phyloP scores from a whole-genome alignment of 2,329 filamentous ascomycete genomes.

The Didymella pinodella region DNA sequence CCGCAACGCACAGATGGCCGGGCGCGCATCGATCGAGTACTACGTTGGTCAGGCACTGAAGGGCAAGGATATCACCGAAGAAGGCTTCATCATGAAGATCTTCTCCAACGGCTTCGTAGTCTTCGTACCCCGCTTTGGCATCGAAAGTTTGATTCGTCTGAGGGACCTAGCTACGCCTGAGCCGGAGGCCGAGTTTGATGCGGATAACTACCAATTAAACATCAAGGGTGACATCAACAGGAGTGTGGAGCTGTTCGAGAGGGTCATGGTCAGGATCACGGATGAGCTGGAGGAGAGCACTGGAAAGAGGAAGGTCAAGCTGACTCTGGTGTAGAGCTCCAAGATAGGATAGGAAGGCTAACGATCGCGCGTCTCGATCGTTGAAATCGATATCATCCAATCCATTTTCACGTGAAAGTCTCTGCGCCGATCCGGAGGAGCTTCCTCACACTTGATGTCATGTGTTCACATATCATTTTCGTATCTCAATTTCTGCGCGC shows the following conservation, averaged over 20 bases:
- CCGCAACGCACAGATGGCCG: conserved; percentile 95
- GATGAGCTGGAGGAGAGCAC: conserved; percentile 94
- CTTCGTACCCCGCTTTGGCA: conserved; percentile 93
- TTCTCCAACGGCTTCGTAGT: conserved; percentile 98
- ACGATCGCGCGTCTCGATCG: not conserved
- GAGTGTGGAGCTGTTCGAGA: conserved; percentile 86
- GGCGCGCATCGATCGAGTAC: conserved; percentile 93
- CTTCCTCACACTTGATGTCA: not conserved
- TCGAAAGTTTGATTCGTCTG: conserved; percentile 88
- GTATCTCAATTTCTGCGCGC: not conserved
- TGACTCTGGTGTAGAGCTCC: conserved; percentile 60
- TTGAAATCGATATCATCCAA: not conserved
- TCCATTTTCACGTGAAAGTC: not conserved
- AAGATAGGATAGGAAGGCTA: not conserved
- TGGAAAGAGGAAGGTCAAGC: conserved; percentile 91
- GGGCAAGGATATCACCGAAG: conserved; percentile 76
- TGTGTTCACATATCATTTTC: not conserved
- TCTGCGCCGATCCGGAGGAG: not conserved
- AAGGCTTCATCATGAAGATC: conserved; percentile 95
- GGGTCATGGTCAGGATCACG: conserved; percentile 85
- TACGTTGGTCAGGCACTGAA: conserved; percentile 97
- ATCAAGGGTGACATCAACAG: conserved; percentile 64
- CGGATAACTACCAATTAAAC: conserved; percentile 80
- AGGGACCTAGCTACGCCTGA: conserved; percentile 79
- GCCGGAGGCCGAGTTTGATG: conserved; percentile 83